phyloP scores from a whole-genome alignment of 2,329 filamentous ascomycete genomes.

The Alternaria viburni region DNA sequence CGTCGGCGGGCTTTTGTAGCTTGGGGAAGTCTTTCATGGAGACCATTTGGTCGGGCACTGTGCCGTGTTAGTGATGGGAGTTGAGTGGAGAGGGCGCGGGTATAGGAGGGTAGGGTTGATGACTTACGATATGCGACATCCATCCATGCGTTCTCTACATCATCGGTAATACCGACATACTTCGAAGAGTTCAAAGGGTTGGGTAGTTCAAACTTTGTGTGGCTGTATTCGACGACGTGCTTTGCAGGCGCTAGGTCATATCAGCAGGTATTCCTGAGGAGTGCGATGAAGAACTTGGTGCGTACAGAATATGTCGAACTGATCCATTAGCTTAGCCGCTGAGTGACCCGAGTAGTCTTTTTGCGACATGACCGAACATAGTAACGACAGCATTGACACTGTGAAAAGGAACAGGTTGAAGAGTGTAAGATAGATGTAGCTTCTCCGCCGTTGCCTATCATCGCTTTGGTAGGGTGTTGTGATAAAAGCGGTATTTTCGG shows the following conservation, averaged over 20 bases:
- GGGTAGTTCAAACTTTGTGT: constrained; percentile 35
- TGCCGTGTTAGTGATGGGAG: background rate
- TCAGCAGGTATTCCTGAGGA: background rate
- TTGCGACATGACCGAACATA: constrained; percentile 42
- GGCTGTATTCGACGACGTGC: constrained; percentile 37
- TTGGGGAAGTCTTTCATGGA: constrained; percentile 60
- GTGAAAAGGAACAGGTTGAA: constrained; percentile 45
- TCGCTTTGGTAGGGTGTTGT: constrained; percentile 30
- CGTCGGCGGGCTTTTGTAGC: constrained; percentile 59
- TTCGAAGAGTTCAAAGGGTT: constrained; percentile 40
- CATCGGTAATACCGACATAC: constrained; percentile 63
- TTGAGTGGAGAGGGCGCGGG: background rate
- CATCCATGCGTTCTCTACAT: constrained; percentile 65
- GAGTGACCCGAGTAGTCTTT: constrained; percentile 29
- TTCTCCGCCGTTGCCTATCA: constrained; percentile 25
- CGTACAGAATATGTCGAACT: constrained; percentile 41
- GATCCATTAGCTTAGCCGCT: constrained; percentile 39
- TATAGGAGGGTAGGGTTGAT: background rate
- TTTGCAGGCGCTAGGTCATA: constrained; percentile 32
- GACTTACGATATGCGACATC: constrained; percentile 56
- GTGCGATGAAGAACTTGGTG: background rate
- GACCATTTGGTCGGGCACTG: constrained; percentile 68
- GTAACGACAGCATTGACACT: constrained; percentile 37
- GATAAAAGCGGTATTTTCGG: constrained; percentile 40
- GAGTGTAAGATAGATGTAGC: constrained; percentile 38